phyloP scores from a whole-genome alignment of 208 protist species.

The Acanthamoeba culbertsoni region DNA sequence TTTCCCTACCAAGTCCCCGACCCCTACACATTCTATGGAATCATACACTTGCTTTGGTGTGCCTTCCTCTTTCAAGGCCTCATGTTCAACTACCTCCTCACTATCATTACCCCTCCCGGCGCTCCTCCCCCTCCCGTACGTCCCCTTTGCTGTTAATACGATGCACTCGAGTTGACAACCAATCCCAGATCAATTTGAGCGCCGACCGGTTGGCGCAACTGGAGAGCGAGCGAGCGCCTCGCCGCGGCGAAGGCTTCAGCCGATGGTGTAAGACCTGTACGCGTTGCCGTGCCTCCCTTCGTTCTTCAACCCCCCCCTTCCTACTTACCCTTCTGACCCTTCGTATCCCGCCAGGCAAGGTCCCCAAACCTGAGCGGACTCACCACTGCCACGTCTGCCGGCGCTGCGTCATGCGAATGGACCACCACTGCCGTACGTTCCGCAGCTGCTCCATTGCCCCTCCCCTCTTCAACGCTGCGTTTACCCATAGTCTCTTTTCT shows the following conservation, averaged over 20 bases:
- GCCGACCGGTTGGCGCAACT: background rate
- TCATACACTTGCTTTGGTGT: background rate
- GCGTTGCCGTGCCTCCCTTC: background rate
- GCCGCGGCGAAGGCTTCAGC: constrained; percentile 22
- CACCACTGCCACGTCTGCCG: constrained; percentile 51
- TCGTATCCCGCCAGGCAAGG: background rate
- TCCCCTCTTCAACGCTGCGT: background rate
- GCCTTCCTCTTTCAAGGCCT: constrained; percentile 31
- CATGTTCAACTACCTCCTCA: constrained; percentile 49
- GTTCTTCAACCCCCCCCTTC: background rate
- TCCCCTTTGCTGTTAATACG: background rate
- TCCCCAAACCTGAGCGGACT: background rate
- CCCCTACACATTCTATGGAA: background rate
- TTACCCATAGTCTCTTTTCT: background rate
- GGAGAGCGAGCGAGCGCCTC: background rate
- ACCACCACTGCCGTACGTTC: constrained; percentile 46
- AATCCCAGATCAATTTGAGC: background rate
- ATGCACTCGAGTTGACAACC: background rate
- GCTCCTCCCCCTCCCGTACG: background rate
- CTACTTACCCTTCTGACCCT: background rate
- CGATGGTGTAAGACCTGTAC: constrained; percentile 41
- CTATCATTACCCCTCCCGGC: constrained; percentile 23
- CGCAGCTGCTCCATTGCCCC: background rate
- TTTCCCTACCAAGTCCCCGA: constrained; percentile 18
- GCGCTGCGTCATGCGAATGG: constrained; percentile 32